Evolutionary conservation across 2,329 filamentous ascomycete genomes (phyloP), one percentile per base, ranked within the genome.

Genomic region (Alternaria gaisen): DNA sequence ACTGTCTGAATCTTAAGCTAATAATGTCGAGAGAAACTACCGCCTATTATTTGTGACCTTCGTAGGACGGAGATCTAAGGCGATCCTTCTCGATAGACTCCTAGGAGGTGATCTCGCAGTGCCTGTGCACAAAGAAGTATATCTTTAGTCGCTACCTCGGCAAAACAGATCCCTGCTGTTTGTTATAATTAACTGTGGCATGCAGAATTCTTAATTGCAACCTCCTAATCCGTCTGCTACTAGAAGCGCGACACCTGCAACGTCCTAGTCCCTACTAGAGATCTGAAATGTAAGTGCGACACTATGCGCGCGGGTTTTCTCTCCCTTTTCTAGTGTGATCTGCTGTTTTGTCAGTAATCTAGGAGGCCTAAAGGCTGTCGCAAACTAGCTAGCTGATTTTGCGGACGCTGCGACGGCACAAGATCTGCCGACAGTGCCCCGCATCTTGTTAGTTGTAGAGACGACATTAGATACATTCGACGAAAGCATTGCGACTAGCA

Each of bases 371-470:
- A 47, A 22, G 18, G 48, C 36, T 18, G 28, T 42, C 26, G 46
- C 46, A n/a, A 38, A 57, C 5, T 57, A 22, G 54, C 38, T 57
- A 24, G 54, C 54, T 43, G 14, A 51, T 5, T 20, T 34, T 9
- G 16, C 20, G 12, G 36, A 18, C 9, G 38, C 28, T 20, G 28
- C 36, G 9, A 14, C 28, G 9, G 54, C 26, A 36, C 12, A 4
- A 5, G 38, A 51, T 26, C 30, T 51, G 28, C 54, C 4, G 11
- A 50, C 26, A 24, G 18, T 51, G 20, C 71, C 68, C n/a, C 41
- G 54, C 36, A 62, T 70, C 11, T 56, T 75, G 3, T 54, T 75
- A 28, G 64, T 74, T 10, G 44, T 73, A 3, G 65, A 74, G n/a
- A 73, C 65, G 20, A 56, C 41, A 5, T 61, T 65, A 11, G 43